Percentiles rank a stretch among this genome's conserved stretches.
Evolutionary conservation across 306 rosid genomes (phyloP).

Genomic region (Cicer arietinum): DNA sequence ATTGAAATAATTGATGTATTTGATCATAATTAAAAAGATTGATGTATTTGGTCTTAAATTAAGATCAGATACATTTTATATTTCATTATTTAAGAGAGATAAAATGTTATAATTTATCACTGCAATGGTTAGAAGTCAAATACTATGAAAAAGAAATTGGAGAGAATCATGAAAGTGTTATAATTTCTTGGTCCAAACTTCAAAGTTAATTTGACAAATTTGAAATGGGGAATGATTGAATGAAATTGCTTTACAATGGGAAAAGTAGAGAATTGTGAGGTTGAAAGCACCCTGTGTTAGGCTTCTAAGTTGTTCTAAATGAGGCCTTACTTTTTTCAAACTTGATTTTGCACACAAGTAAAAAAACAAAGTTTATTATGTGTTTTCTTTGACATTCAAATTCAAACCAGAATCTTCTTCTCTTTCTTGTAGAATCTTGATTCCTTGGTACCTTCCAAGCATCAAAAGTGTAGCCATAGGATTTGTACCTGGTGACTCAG

Average conservation of each 20-base stretch:
- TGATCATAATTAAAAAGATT: too few relatives aligned
- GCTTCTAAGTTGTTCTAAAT: constrained; percentile 21
- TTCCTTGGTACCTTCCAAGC: constrained; percentile 87
- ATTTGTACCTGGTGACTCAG: constrained; percentile 79
- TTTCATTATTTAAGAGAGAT: too few relatives aligned
- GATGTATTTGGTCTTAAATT: too few relatives aligned
- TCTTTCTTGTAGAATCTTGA: constrained; percentile 58
- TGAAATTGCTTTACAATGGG: background rate
- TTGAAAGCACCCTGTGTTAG: constrained; percentile 32
- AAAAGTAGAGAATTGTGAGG: constrained; percentile 19
- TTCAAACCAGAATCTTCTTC: constrained; percentile 21
- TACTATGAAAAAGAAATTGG: background rate
- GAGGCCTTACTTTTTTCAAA: constrained; percentile 33
- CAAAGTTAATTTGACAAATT: constrained; percentile 2
- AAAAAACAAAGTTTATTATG: background rate
- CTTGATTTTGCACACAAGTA: constrained; percentile 15
- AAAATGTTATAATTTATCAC: background rate
- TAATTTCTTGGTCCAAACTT: background rate
- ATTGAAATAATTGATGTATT: too few relatives aligned
- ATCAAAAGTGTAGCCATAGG: constrained; percentile 80
- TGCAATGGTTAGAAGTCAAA: background rate
- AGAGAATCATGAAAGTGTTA: background rate
- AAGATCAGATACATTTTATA: too few relatives aligned
- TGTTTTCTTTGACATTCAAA: constrained; percentile 28
- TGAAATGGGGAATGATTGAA: constrained; percentile 2